Evolutionary conservation across 1,284 basidiomycete genomes (phyloP), one percentile per base, ranked within the genome.

Genomic region (Ustilago shanxiensis): DNA sequence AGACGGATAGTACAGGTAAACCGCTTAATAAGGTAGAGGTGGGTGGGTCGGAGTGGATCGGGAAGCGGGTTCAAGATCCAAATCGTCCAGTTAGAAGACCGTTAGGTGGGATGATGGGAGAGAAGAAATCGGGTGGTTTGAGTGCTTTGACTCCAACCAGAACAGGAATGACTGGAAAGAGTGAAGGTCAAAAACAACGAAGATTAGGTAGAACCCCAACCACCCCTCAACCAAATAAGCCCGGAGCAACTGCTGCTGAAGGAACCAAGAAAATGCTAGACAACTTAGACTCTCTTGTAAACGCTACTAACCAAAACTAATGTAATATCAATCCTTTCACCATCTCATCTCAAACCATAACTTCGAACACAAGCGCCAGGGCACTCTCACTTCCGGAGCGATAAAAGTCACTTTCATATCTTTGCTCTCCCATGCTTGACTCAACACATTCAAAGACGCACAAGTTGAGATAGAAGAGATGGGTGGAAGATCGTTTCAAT

Each of bases 231-330:
- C 6, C 55, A 39, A 13, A 20, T 16, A 13, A 10, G 35, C 26
- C n/a, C n/a, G n/a, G n/a, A 39, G 3, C 18, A 18, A 28, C 45
- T 6, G 16, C 41, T 10, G n/a, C 7, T 4, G 22, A 18, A 33
- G 26, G 10, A 18, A 71, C 66, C 2, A 62, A 59, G 29, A 66
- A 66, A 31, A 73, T 72, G 74, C 47, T 77, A 8, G 66, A 69
- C 29, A 73, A 73, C 53, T 56, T 72, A 20, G 70, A 69, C n/a
- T 35, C 53, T 2, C 53, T 77, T 33, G 63, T 72, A 47, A 77
- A 65, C 20, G 35, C 49, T 41, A 10, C 56, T 18, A 39, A 31
- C 6, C 49, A 44, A 22, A 31, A 29, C 20, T 37, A 60, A 41
- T 20, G 50, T 20, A 22, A 20, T 9, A 7, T 41, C 5, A 4